Percentiles rank a stretch among this genome's conserved stretches.
Conservation (phyloP, 140 eudicot species). For the Oenanthe javanica region DNA sequence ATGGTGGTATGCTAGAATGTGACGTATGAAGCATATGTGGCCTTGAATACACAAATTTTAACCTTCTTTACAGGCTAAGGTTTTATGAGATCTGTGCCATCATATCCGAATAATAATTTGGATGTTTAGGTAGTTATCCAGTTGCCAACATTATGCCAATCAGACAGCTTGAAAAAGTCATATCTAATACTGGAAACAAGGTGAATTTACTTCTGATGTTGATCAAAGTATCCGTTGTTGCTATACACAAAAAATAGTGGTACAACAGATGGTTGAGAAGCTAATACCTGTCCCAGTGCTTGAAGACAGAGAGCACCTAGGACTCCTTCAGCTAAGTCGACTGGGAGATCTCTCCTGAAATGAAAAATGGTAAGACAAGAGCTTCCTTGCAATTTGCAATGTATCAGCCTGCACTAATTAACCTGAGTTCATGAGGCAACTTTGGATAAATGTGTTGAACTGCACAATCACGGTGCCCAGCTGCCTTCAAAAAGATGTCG, state of each 20-base stretch:
- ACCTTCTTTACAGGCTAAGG: background rate
- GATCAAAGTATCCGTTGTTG: background rate
- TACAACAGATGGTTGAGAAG: background rate
- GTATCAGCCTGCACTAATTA: background rate
- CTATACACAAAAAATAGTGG: background rate
- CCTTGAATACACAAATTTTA: background rate
- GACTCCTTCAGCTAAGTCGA: slow-evolving; percentile 92
- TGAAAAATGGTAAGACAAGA: slow-evolving; percentile 11
- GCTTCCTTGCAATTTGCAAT: too few species aligned
- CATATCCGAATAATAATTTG: background rate
- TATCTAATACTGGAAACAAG: background rate
- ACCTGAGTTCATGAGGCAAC: slow-evolving; percentile 77
- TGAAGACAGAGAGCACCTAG: slow-evolving; percentile 87
- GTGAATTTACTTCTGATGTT: background rate
- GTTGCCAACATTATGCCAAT: background rate
- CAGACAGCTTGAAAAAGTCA: background rate
- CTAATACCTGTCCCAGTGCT: slow-evolving; percentile 83
- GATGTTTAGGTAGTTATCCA: background rate
- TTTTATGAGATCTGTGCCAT: background rate
- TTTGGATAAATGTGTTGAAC: slow-evolving; percentile 80
- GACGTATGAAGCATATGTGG: background rate
- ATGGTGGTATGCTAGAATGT: background rate
- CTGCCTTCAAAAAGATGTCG: slow-evolving; percentile 81
- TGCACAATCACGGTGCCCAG: slow-evolving; percentile 95
- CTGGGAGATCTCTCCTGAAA: slow-evolving; percentile 74